Evolutionary conservation across 2,329 filamentous ascomycete species (phyloP), one percentile per base, ranked within the genome.

Genomic region (Grosmannia clavigera): DNA sequence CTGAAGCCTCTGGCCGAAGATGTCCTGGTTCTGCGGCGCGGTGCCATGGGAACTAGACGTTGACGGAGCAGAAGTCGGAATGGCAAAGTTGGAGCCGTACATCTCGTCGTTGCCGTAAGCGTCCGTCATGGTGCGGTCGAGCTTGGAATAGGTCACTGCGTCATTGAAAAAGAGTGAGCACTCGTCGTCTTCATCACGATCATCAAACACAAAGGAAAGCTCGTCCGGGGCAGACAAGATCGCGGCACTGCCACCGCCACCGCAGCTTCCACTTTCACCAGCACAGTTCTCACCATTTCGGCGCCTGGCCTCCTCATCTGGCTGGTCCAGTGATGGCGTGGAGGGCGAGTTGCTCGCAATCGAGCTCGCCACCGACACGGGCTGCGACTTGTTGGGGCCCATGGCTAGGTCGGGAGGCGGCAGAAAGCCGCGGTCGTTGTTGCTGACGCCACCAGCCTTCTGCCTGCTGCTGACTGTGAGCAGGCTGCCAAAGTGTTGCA

Each of bases 41-140:
- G 77, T 71, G 35, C 76, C 70, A 29, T 71, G 75, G 19, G 66
- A 73, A 31, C 40, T 57, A 63, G 72, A 68, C 55, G 77, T 75
- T 10, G 77, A 73, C 12, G 80, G 77, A 3, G 82, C 75, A 5
- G 82, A 74, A 0, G 82, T 79, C 0, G 81, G 81, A 67, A 85
- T 78, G 40, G 76, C 78, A 62, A 85, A 84, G 66, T 78, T 81
- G 0, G 87, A 86, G 66, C 86, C 91, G 76, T 89, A 95, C 0
- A 95, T 80, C 71, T 94, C 90, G 70, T 96, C 92, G 67, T 84
- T 81, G 67, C 83, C 81, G 68, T 88, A 92, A 57, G 90, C 81
- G 68, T 95, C 90, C 22, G 90, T 92, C 74, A 94, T 90, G 0
- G 91, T 94, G 60, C 90, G 81, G 66, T 91, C 86, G 64, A 95